A percentile compares a stretch with the other conserved stretches of the same genome.
These are phyloP conservation scores for Gentiana straminea DNA, from an alignment of 257 asterid species.

Conservation along the genomic window DNA sequence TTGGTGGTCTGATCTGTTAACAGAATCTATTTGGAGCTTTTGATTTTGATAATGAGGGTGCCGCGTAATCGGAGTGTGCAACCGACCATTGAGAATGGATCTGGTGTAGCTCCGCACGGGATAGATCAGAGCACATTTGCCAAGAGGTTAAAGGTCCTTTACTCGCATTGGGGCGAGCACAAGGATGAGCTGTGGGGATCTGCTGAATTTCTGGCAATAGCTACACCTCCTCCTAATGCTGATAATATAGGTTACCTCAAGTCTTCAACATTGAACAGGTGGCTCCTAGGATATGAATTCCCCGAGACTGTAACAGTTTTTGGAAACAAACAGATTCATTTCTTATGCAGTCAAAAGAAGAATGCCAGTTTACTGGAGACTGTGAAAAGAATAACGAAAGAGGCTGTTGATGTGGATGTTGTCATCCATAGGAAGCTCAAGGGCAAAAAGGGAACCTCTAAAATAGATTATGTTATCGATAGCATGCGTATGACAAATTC, in stretches of 20 bases:
- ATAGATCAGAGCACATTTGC: slow-evolving; percentile 42
- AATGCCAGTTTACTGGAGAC: slow-evolving; percentile 36
- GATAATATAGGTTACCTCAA: slow-evolving; percentile 61
- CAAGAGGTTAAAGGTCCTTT: slow-evolving; percentile 39
- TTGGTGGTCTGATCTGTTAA: no score
- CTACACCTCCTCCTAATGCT: slow-evolving; percentile 47
- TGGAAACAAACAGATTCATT: slow-evolving; percentile 38
- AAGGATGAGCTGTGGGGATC: slow-evolving; percentile 42
- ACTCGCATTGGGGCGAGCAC: slow-evolving; percentile 42
- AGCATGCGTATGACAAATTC: slow-evolving; percentile 26
- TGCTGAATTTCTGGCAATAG: slow-evolving; percentile 35
- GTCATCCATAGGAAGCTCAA: slow-evolving; percentile 41
- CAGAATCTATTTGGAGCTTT: no score
- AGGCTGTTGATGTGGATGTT: slow-evolving; percentile 31
- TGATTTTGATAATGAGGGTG: slow-evolving; percentile 5
- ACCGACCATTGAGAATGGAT: slow-evolving; percentile 22
- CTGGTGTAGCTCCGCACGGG: slow-evolving; percentile 24
- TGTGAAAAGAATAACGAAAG: slow-evolving; percentile 41
- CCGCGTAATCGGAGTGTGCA: slow-evolving; percentile 19
- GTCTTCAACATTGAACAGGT: slow-evolving; percentile 50
- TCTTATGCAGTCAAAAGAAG: slow-evolving; percentile 52
- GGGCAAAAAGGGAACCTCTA: slow-evolving; percentile 36
- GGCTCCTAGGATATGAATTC: slow-evolving; percentile 69
- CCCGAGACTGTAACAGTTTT: slow-evolving; percentile 63
- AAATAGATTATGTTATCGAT: slow-evolving; percentile 33